Base-by-base conservation (phyloP, 2,329 filamentous ascomycete species). In the Cercospora sp. region DNA sequence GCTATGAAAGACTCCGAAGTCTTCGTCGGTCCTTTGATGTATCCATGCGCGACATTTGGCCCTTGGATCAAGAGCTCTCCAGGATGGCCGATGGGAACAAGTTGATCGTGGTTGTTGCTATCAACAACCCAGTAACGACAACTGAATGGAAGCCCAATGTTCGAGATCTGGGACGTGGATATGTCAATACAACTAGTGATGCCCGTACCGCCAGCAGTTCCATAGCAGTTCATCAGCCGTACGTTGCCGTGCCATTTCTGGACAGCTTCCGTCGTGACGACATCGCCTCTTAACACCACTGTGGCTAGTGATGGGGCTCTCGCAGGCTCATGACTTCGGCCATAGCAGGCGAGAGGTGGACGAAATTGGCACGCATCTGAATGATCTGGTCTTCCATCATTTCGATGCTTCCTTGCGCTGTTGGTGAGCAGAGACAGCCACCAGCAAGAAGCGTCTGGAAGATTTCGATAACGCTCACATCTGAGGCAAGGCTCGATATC, bases 401-500 rank as follows among this genome's bases (percentile, higher is more conserved):
- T 13, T 7, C 21, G 12, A 53, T 28, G 10, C 49, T 37, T 28
- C 55, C 60, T 13, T 24, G 21, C 28, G 85, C 24, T 8, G 21
- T 68, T 30, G 53, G 71, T 63, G 58, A 13, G 37, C 51, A 73
- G 51, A 65, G 66, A 59, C 51, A 64, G 59, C 59, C 68, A 65
- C 73, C 61, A 59, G 58, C 53, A 59, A 64, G 51, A 13, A 73
- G 60, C 5, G 67, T 57, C 9, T 18, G n/a, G 18, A 59, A 59
- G 16, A 66, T 60, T 1, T 66, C 64, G 10, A 28, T 7, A 18
- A 69, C 43, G 32, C 32, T 37, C 2, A 67, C 67, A 53, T 71
- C 73, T 45, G 70, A 75, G 4, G 63, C 65, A 28, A 70, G 68
- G 2, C 66, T 62, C 3, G 73, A 66, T 21, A 72, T 71, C 18